A percentile compares a stretch with the other conserved stretches of the same genome.
Conservation (phyloP, 2,329 filamentous ascomycete genomes). For the Sporothrix pseudoabietina region DNA sequence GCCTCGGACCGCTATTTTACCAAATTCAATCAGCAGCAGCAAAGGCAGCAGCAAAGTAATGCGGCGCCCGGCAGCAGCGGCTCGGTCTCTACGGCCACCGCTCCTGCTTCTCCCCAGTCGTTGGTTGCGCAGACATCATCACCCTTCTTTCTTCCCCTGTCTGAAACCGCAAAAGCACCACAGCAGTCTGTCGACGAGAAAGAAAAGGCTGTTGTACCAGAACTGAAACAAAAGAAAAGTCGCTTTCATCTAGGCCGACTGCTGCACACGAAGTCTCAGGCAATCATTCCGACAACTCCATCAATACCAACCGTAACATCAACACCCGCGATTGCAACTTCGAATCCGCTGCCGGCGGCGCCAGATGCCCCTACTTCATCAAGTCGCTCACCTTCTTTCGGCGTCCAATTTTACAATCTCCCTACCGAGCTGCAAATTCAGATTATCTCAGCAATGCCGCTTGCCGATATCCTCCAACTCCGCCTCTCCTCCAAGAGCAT, state of each 20-base stretch:
- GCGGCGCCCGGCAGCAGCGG: constrained; percentile 7
- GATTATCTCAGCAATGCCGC: constrained; percentile 61
- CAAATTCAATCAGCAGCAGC: constrained; percentile 59
- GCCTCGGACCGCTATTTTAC: constrained; percentile 66
- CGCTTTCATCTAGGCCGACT: constrained; percentile 33
- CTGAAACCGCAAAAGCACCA: constrained; percentile 42
- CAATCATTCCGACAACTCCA: background rate
- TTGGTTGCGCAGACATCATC: constrained; percentile 39
- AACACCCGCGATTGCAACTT: background rate
- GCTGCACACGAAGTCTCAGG: constrained; percentile 33
- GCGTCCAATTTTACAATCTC: constrained; percentile 59
- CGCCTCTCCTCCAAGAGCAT: constrained; percentile 61
- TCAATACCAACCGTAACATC: background rate
- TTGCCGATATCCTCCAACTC: constrained; percentile 62
- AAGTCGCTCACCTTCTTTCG: constrained; percentile 44
- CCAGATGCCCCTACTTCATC: background rate
- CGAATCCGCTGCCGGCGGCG: background rate
- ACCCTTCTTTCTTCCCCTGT: constrained; percentile 55
- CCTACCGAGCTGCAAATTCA: constrained; percentile 66
- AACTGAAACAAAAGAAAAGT: constrained; percentile 48
- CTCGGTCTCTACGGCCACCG: constrained; percentile 34
- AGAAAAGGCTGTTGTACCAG: constrained; percentile 35
- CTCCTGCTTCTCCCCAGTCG: constrained; percentile 36
- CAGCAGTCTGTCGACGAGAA: constrained; percentile 40
- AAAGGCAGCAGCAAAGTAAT: constrained; percentile 45